Base-by-base conservation (phyloP, 2,329 filamentous ascomycete species). In the Uncinocarpus reesii region DNA sequence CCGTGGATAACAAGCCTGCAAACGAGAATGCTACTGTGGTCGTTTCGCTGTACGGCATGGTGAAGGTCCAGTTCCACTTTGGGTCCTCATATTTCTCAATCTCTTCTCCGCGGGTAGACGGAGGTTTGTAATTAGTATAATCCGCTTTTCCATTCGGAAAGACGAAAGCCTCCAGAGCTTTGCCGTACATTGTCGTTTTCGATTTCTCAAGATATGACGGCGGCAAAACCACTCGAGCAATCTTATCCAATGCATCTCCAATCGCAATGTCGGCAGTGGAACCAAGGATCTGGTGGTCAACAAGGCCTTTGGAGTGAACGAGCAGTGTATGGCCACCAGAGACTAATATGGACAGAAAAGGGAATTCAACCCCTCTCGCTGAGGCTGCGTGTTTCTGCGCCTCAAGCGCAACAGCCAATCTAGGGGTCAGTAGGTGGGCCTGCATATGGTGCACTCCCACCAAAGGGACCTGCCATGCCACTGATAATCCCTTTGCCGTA, bases 391-490 rank as follows among this genome's bases (percentile, higher is more conserved):
- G 10, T 4, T 21, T 21, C 26, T 40, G 26, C 4, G 24, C 24
- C 7, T 45, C 26, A 51, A 90, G 65, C 4, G 84, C 84, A 26
- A 72, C 68, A 3, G 83, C 81, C 35, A 98, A 76, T 7, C 87
- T 76, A 13, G 90, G 85, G 15, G 92, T 96, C 53, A 98, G 70
- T 15, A 92, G 84, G 65, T 98, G 92, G 8, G 89, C 92, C 64
- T 95, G 89, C 92, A 98, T 96, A 65, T 98, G 92, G 64, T 98
- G 85, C 1, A 95, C 85, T 0, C 81, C 92, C 1, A 96, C 65
- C 26, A 96, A 70, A 2, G 90, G 89, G 31, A 88, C 76, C 54
- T 80, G 76, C 86, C 86, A 94, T 31, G 86, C 88, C 16, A 85
- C 73, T 0, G 89, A 80, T 16, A 96, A 74, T 0, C 88, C 92